Evolutionary conservation across 805 yeast genomes (phyloP).

Genomic region (Sugiyamaella americana): DNA sequence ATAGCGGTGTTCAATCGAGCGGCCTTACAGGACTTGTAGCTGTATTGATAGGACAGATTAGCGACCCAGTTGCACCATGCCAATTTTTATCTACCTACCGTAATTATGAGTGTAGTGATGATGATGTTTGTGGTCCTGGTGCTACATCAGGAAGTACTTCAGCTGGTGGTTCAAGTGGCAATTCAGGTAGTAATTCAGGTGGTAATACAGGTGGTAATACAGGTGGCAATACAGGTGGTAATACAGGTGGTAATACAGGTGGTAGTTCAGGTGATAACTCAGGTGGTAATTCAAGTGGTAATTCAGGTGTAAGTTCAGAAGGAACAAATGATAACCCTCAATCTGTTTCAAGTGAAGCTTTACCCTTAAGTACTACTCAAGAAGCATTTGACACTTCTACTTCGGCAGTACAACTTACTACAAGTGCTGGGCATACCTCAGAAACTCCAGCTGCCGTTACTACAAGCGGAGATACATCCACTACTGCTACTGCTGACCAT

Average conservation of each 20-base stretch:
- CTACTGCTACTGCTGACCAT: background rate
- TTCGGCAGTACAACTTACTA: background rate
- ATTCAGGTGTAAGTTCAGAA: no score
- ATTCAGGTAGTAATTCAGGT: no score
- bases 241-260: no score
- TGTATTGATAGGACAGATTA: background rate
- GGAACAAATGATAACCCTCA: background rate
- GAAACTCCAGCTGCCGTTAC: background rate
- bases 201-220: no score
- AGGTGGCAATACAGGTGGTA: no score
- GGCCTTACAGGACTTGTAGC: background rate
- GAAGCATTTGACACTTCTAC: background rate
- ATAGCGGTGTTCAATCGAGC: background rate
- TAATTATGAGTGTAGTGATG: no score
- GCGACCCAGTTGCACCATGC: no score
- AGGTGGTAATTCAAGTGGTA: background rate
- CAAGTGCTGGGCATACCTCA: background rate
- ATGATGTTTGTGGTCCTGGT: background rate
- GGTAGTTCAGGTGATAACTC: background rate
- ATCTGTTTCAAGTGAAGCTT: background rate
- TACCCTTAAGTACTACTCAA: background rate
- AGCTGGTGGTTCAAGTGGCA: background rate
- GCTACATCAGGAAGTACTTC: background rate
- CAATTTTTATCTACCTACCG: background rate
- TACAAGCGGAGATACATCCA: background rate